Evolutionary conservation across 2,329 filamentous ascomycete genomes (phyloP), one percentile per base, ranked within the genome.

Genomic region (Pyrenochaeta sp.): DNA sequence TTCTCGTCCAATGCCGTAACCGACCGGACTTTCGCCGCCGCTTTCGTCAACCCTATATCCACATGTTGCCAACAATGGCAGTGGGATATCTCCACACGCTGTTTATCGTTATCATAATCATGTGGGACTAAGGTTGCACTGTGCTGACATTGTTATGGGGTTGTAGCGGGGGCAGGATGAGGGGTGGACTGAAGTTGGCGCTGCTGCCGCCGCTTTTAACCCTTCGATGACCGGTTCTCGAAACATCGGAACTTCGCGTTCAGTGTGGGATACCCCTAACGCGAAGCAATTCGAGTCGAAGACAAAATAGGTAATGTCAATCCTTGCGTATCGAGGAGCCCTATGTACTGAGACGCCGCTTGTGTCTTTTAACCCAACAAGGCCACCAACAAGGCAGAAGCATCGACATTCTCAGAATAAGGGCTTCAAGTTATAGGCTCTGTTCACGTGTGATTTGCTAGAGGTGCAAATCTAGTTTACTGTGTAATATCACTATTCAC

Each of bases 1-100:
- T 51, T 64, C 59, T 52, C 52, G 53, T 52, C 66, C 66, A 69
- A 70, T 68, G 48, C 55, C 56, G 59, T 61, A 37, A 50, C 56
- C 39, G 40, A 64, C 61, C 67, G 62, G 54, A 24, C 28, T 60
- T 58, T 62, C 54, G 54, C 61, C 63, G 65, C 47, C 42, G 47
- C 52, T 53, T 50, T 50, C 40, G 30, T 53, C 43, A 59, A 40
- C 54, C 44, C 58, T 50, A 57, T 47, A 46, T 48, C 56, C 50
- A 55, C 52, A 27, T n/a, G 13, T 60, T 59, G 56, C 51, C 43
- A 57, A 51, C 50, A 62, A 53, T 49, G 49, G 66, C 61, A 62
- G 66, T 66, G 64, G 64, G 58, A 60, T 50, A 61, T 65, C 61
- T 59, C 59, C 63, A 58, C 54, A 55, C 50, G 46, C 28, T 44